phyloP scores from a whole-genome alignment of 2,329 filamentous ascomycete species.

The Trichoderma breve region DNA sequence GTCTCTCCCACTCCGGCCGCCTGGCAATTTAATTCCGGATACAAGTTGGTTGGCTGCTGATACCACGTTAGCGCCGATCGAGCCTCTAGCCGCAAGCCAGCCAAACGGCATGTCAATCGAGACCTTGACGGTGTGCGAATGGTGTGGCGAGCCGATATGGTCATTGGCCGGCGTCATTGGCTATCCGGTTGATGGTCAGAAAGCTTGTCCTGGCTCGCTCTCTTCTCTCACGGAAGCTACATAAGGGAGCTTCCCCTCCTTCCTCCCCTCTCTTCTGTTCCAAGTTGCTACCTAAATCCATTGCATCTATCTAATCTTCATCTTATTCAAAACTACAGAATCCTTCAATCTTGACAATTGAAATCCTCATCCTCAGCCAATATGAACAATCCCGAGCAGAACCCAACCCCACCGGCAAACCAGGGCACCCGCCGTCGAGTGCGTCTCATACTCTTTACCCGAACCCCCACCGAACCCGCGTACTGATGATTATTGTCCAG shows the following conservation, averaged over 20 bases:
- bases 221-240: constrained; percentile 3
- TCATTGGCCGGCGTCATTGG: constrained; percentile 20
- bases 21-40: neutral
- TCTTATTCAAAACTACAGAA: neutral
- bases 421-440: constrained; percentile 33
- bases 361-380: neutral
- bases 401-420: constrained; percentile 22
- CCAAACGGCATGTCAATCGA: constrained; percentile 15
- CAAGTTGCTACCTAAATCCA: neutral
- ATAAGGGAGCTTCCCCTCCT: constrained; percentile 19
- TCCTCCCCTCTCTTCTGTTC: neutral
- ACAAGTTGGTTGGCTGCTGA: neutral
- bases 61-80: constrained; percentile 16
- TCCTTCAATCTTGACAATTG: neutral
- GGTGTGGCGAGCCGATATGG: constrained; percentile 16
- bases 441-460: neutral
- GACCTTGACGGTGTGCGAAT: neutral
- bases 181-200: constrained; percentile 8
- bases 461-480: neutral
- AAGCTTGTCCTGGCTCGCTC: constrained; percentile 18
- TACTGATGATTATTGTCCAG: constrained; percentile 27
- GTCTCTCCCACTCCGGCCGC: neutral
- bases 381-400: constrained; percentile 27
- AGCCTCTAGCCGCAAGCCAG: constrained; percentile 4
- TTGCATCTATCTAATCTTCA: neutral